phyloP scores from a whole-genome alignment of 768 basidiomycete species.

The Trichaptum fuscoviolaceum region DNA sequence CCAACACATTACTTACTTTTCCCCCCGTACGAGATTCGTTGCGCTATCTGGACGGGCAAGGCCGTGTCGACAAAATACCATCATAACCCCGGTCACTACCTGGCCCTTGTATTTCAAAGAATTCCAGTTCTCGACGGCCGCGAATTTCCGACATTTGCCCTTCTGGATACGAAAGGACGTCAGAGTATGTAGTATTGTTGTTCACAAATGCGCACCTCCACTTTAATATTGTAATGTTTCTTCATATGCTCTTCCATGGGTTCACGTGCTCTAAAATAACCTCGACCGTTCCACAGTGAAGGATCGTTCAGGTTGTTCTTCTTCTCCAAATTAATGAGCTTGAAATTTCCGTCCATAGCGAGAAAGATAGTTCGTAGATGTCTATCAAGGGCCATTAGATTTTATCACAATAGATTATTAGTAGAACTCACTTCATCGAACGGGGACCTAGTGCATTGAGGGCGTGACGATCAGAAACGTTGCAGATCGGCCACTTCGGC shows the following conservation, averaged over 20 bases:
- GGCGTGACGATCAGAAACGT: background rate
- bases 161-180: background rate
- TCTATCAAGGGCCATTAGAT: background rate
- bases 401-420: background rate
- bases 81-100: background rate
- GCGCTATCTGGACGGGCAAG: background rate
- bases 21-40: background rate
- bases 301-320: background rate
- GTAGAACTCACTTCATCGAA: background rate
- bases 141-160: background rate
- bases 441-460: background rate
- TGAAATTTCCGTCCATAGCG: background rate
- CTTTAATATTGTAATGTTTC: background rate
- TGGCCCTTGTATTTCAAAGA: background rate
- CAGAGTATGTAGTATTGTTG: background rate
- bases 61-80: background rate
- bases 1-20: background rate
- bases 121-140: background rate
- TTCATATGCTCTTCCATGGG: background rate
- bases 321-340: background rate
- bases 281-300: background rate
- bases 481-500: background rate
- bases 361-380: background rate
- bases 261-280: background rate
- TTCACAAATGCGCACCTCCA: background rate